Evolutionary conservation across 2,329 filamentous ascomycete genomes (phyloP).

Genomic region (Xylariaceae sp.): DNA sequence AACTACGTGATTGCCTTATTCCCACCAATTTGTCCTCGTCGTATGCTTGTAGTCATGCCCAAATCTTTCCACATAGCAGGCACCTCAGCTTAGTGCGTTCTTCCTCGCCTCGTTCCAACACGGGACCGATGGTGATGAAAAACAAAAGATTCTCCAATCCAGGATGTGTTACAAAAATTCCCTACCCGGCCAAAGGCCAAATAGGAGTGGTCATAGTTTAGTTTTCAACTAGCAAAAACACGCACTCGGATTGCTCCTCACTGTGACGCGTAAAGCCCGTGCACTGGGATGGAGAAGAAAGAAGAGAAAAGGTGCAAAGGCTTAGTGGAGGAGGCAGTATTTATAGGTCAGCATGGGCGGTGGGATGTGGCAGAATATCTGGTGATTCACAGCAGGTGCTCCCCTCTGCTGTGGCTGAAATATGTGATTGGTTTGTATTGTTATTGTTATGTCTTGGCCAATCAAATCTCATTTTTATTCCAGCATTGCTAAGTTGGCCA

Average conservation of each 20-base stretch:
- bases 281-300: slow-evolving; percentile 67
- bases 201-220: slow-evolving; percentile 77
- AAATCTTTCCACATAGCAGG: no score
- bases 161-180: slow-evolving; percentile 78
- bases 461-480: no score
- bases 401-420: no score
- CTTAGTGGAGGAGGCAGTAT: neutral
- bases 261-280: slow-evolving; percentile 82
- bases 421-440: no score
- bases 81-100: no score
- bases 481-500: no score
- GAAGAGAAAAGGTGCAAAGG: neutral
- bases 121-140: slow-evolving; percentile 59
- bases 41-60: no score
- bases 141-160: slow-evolving; percentile 44
- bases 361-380: slow-evolving; percentile 14
- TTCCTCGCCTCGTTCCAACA: slow-evolving; percentile 56
- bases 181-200: slow-evolving; percentile 70
- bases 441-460: no score
- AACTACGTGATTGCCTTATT: no score
- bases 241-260: slow-evolving; percentile 88
- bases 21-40: no score
- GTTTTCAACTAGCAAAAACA: slow-evolving; percentile 93
- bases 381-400: no score
- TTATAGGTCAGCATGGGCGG: slow-evolving; percentile 6